phyloP scores from a whole-genome alignment of 1,139 yeast genomes.

The Suhomyces wounanorum region DNA sequence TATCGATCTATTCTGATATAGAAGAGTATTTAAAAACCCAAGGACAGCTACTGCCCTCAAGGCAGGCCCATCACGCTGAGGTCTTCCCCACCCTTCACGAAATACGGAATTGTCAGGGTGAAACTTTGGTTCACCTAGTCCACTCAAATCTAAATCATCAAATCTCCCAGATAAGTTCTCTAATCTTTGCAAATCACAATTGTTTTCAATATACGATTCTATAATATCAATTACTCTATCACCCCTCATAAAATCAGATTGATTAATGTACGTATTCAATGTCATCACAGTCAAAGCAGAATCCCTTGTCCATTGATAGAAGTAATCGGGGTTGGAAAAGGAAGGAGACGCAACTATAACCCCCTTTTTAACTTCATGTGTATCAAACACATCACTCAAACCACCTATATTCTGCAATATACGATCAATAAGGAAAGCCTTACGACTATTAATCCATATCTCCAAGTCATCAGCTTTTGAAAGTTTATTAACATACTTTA shows the following conservation, averaged over 20 bases:
- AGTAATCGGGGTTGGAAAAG: conserved; percentile 66
- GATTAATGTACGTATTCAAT: conserved; percentile 55
- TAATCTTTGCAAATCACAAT: conserved; percentile 60
- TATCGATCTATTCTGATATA: conserved; percentile 30
- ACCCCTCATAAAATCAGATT: conserved; percentile 24
- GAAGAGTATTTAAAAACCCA: conserved; percentile 52
- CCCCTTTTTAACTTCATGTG: conserved; percentile 56
- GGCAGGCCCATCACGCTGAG: conserved; percentile 95
- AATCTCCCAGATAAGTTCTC: conserved; percentile 71
- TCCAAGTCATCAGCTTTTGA: conserved; percentile 38
- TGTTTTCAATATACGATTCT: conserved; percentile 62
- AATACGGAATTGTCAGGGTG: conserved; percentile 65
- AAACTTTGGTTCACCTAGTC: conserved; percentile 91
- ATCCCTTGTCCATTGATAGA: conserved; percentile 89
- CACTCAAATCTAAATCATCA: conserved; percentile 41
- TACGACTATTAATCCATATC: conserved; percentile 58
- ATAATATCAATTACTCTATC: conserved; percentile 38
- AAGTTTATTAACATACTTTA: neutral
- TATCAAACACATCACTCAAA: conserved; percentile 24
- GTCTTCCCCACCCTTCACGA: conserved; percentile 81
- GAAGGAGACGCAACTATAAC: conserved; percentile 88
- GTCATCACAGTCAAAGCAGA: conserved; percentile 80
- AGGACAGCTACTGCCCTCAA: conserved; percentile 67
- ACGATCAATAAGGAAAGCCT: conserved; percentile 49
- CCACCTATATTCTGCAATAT: conserved; percentile 71